Base-by-base conservation (phyloP, 805 yeast genomes). In the Spathaspora hagerdaliae region DNA sequence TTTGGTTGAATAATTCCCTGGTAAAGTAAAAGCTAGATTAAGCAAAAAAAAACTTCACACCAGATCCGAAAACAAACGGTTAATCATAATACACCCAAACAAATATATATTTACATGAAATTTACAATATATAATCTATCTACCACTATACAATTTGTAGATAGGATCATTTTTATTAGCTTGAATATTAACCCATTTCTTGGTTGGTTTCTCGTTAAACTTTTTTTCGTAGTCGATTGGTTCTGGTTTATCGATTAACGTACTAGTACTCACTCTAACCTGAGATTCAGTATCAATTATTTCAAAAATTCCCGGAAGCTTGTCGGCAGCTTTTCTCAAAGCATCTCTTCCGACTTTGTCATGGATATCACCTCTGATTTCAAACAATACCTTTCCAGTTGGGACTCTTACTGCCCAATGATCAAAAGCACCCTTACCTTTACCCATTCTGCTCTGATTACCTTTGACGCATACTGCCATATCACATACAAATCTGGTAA, bases 391-490 rank as follows among this genome's bases (percentile, higher is more conserved):
- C 60, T 90, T 91, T 3, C 99, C 99, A 0, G 97, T 91, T 36
- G 98, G 96, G 11, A 94, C 94, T 58, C 99, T 82, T 31, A 83
- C 87, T 58, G 96, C 95, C 98, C 98, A 94, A 71, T 89, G 94
- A 59, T 89, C 96, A 62, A 94, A 92, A 0, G 91, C 85, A 69
- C 99, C 99, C 69, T 94, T 94, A 73, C 99, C 99, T 67, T 94
- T 94, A 74, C 99, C 99, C 99, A 94, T 94, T 83, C 99, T 94
- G 9, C 97, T 89, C 65, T 94, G 97, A 65, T 94, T 94, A 72
- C 99, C 99, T 72, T 94, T 94, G 50, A 87, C 81, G 68, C 97
- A 90, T 10, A 94, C 96, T 0, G 98, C 94, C 44, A 89, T 78
- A 62, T 87, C 85, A 19, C 96, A 85, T 42, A 83, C 81, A 46